phyloP scores from a whole-genome alignment of 495 filamentous ascomycete species.

The Penicillium desertorum region DNA sequence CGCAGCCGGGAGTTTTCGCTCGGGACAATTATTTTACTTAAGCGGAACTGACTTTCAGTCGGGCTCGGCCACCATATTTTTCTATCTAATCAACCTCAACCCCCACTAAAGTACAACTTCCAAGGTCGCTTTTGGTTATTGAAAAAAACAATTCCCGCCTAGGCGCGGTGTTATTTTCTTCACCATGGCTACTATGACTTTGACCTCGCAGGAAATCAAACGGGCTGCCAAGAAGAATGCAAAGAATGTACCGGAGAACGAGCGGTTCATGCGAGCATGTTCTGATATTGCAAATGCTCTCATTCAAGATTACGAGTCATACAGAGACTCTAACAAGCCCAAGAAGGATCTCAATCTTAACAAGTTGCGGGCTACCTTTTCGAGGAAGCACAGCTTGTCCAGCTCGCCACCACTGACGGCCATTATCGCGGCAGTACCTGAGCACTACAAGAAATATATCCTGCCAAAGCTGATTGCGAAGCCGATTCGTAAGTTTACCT shows the following conservation, averaged over 20 bases:
- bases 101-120: conserved; percentile 14
- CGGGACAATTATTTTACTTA: conserved; percentile 48
- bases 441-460: conserved; percentile 99
- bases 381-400: conserved; percentile 85
- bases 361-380: conserved; percentile 76
- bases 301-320: conserved; percentile 86
- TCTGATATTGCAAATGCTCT: conserved; percentile 91
- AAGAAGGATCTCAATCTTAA: conserved; percentile 93
- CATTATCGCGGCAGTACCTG: conserved; percentile 95
- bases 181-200: conserved; percentile 62
- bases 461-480: conserved; percentile 93
- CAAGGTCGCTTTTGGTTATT: background rate
- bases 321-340: conserved; percentile 65
- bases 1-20: conserved; percentile 41
- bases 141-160: background rate
- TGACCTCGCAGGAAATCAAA: conserved; percentile 54
- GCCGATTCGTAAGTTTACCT: conserved; percentile 69
- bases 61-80: conserved; percentile 32
- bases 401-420: conserved; percentile 89
- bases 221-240: conserved; percentile 61
- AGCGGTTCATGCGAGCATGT: conserved; percentile 88
- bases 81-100: conserved; percentile 29
- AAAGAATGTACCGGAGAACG: conserved; percentile 84
- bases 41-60: conserved; percentile 36
- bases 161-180: conserved; percentile 16